Conservation (phyloP, 139 green algal species). For the Mesostigma viride region DNA sequence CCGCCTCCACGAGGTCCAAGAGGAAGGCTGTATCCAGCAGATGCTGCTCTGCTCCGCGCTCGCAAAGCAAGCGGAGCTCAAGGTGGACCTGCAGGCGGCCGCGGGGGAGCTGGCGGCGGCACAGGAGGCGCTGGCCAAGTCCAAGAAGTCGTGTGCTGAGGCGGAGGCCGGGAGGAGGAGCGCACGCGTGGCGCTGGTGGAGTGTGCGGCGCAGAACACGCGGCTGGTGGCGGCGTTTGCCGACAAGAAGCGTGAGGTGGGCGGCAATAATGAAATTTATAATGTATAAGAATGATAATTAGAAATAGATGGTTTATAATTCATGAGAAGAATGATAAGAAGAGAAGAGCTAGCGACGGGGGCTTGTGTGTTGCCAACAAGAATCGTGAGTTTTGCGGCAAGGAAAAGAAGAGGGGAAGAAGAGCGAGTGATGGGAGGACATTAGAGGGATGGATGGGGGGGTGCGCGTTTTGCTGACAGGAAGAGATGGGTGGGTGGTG, state of each 20-base stretch:
- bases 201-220: slow-evolving; percentile 4
- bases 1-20: neutral
- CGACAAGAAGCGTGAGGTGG: slow-evolving; percentile 1
- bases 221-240: slow-evolving; percentile 2
- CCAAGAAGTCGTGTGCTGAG: neutral
- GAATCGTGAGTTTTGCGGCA: too few relatives aligned
- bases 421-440: too few relatives aligned
- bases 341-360: too few relatives aligned
- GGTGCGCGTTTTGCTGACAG: too few relatives aligned
- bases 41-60: neutral
- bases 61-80: neutral
- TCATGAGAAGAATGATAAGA: too few relatives aligned
- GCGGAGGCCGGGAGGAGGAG: neutral
- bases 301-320: too few relatives aligned
- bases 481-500: too few relatives aligned
- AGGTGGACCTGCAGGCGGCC: neutral
- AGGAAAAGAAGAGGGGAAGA: too few relatives aligned
- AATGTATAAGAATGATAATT: too few relatives aligned
- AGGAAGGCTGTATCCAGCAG: neutral
- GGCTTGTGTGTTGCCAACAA: too few relatives aligned
- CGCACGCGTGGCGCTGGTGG: neutral
- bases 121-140: neutral
- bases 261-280: too few relatives aligned
- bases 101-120: neutral
- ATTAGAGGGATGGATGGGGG: too few relatives aligned